These are phyloP conservation scores for Thelonectria blattea DNA, from an alignment of 2,329 filamentous ascomycete species.

Conservation along the genomic window DNA sequence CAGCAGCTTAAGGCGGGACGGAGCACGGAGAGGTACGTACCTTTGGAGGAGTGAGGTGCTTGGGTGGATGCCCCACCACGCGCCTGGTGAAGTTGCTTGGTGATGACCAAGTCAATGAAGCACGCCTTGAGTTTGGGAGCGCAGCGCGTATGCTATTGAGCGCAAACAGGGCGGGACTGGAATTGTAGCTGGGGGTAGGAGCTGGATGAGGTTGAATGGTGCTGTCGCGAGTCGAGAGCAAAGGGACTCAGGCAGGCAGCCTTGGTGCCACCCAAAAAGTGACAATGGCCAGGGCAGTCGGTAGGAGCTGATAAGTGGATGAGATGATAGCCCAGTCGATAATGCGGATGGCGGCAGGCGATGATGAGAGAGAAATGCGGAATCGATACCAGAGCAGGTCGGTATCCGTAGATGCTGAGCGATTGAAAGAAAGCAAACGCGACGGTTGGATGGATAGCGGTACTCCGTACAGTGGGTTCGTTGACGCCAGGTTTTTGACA, in stretches of 20 bases:
- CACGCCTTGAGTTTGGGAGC: background rate
- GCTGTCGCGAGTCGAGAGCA: background rate
- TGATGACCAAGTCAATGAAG: background rate
- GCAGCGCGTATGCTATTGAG: background rate
- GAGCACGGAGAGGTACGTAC: background rate
- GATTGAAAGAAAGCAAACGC: no score
- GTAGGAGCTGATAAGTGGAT: background rate
- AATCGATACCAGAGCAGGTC: background rate
- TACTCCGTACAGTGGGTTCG: constrained; percentile 2
- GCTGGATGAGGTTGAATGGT: no score
- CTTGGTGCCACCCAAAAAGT: background rate
- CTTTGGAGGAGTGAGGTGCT: constrained; percentile 37
- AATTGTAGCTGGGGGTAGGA: background rate
- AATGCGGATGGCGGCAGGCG: background rate
- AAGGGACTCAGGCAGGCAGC: background rate
- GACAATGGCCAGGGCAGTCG: background rate
- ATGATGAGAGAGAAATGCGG: background rate
- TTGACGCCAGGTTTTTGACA: constrained; percentile 8
- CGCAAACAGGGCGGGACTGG: background rate
- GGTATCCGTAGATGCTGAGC: background rate
- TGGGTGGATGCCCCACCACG: constrained; percentile 45
- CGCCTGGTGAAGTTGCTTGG: background rate
- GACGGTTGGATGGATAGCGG: constrained; percentile 1
- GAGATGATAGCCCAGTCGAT: background rate
- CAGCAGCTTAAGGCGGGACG: no score